A percentile compares a stretch with the other conserved stretches of the same genome.
These are phyloP conservation scores for Pythium aquatile DNA, from an alignment of 352 stramenopile genomes.

Conservation along the genomic window DNA sequence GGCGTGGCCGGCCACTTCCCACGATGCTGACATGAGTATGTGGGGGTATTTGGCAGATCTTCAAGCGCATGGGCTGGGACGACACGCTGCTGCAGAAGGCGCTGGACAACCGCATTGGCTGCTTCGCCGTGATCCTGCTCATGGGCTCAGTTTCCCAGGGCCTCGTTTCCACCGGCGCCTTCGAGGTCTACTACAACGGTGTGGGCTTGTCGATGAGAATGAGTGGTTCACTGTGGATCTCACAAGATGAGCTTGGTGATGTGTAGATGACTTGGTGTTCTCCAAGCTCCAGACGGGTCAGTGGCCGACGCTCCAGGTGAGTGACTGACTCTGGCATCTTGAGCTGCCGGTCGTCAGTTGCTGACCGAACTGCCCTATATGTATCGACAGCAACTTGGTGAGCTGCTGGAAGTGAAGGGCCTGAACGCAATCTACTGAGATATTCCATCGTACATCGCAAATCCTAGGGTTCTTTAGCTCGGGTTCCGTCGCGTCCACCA, in stretches of 20 bases:
- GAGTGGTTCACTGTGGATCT: not conserved
- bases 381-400: constrained; percentile 20
- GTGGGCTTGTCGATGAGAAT: not conserved
- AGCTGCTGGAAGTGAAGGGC: constrained; percentile 24
- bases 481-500: too few relatives aligned
- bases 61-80: constrained; percentile 46
- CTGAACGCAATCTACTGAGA: constrained; percentile 22
- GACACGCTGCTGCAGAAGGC: constrained; percentile 57
- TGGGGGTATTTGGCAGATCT: constrained; percentile 30
- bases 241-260: not conserved
- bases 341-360: not conserved
- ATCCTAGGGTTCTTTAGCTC: too few relatives aligned
- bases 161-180: constrained; percentile 68
- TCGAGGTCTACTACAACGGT: constrained; percentile 86
- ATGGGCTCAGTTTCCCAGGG: constrained; percentile 59
- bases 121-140: constrained; percentile 67
- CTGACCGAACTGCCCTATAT: not conserved
- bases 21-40: not conserved
- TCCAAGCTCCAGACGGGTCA: constrained; percentile 64
- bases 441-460: too few relatives aligned
- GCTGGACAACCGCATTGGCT: constrained; percentile 66
- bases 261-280: constrained; percentile 66
- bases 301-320: constrained; percentile 71
- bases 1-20: too few relatives aligned
- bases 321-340: not conserved